Base-by-base conservation (phyloP, 2,329 filamentous ascomycete genomes). In the Pyricularia sp. region DNA sequence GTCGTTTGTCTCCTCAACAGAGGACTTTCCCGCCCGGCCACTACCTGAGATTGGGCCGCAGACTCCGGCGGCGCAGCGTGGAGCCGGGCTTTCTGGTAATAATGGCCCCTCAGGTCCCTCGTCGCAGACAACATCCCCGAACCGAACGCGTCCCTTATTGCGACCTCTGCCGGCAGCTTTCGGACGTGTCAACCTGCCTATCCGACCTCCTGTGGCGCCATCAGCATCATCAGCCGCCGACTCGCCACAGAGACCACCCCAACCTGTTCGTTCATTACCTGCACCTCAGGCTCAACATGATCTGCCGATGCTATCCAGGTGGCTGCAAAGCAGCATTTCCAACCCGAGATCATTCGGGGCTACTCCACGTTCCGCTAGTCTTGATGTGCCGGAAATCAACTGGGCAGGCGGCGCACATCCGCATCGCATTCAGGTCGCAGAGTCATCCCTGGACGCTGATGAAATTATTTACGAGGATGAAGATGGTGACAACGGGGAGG, bases 371-470 rank as follows among this genome's bases (percentile, higher is more conserved):
- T 28, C 59, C 11, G 25, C 12, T 26, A 28, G 12, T 20, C 26
- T 63, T 12, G 26, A 63, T 28, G 14, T 20, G 25, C 26, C 59
- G 4, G 26, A 26, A 28, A 63, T 63, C 23, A 63, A 63, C 14
- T 63, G 59, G 59, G 26, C 59, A 63, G 59, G 28, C 14, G 59
- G 59, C 59, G 12, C 28, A 30, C 59, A 31, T 26, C 59, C 59
- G 23, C 25, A 63, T 14, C 59, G 59, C 26, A 28, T 63, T 28
- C 25, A 63, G 26, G 25, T 63, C 17, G 65, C n/a, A 42, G 64
- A 67, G 36, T 67, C 65, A 20, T 67, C 65, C 20, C 65, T 67
- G 25, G 66, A 68, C 30, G 66, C 66, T 11, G 66, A 68, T 42
- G 66, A 68, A 58, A 23, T 68, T 17, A 59, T 68, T 17, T 25